These are phyloP conservation scores for Vinca minor DNA, from an alignment of 257 asterid genomes.

Conservation along the genomic window DNA sequence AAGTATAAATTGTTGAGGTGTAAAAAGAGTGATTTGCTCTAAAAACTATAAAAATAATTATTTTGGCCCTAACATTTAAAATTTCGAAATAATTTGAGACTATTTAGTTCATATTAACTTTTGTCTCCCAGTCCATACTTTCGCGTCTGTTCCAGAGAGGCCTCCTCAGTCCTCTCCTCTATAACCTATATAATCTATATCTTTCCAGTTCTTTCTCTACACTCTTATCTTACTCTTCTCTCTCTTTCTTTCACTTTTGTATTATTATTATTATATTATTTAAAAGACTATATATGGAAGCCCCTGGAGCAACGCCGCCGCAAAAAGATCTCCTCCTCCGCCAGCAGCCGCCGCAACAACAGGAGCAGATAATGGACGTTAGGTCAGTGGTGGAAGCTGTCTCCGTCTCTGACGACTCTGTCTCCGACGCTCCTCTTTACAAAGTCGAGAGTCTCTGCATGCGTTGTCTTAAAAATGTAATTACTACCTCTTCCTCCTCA, in stretches of 20 bases:
- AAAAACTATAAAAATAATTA: too few relatives aligned
- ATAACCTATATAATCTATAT: neutral
- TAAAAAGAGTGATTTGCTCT: too few relatives aligned
- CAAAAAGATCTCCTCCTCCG: neutral
- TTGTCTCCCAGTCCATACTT: neutral
- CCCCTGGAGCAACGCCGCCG: neutral
- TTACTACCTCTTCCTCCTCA: neutral
- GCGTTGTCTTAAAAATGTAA: conserved; percentile 83
- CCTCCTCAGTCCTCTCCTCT: neutral
- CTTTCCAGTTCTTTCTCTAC: neutral
- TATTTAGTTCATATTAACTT: too few relatives aligned
- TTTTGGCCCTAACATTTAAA: too few relatives aligned
- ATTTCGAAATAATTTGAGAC: too few relatives aligned
- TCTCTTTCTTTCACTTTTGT: too few relatives aligned
- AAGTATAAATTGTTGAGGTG: too few relatives aligned
- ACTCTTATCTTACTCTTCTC: neutral
- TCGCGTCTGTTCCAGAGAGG: neutral
- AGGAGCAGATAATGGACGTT: conserved; percentile 53
- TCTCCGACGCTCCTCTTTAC: conserved; percentile 60
- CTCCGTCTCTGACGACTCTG: conserved; percentile 30
- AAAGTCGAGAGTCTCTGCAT: conserved; percentile 87
- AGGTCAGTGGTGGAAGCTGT: conserved; percentile 83
- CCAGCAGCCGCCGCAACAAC: neutral
- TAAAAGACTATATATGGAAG: neutral
- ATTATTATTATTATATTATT: neutral